Base-by-base conservation (phyloP, 805 yeast species). In the Crinitomyces ghanaensis region DNA sequence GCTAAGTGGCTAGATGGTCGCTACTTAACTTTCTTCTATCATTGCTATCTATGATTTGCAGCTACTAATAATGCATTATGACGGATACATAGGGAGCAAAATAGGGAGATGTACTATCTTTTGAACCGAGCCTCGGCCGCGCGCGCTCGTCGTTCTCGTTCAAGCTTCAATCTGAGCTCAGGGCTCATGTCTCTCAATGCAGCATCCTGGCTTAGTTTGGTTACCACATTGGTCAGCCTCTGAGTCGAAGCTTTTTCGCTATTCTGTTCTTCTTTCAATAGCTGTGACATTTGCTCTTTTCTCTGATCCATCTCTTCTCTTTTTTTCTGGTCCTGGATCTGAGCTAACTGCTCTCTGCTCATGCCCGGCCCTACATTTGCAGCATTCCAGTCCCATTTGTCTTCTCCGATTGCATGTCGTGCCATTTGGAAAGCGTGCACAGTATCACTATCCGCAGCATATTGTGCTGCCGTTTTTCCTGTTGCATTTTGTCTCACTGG, bases 71-170 rank as follows among this genome's bases (percentile, higher is more conserved):
- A n/a, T n/a, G n/a, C n/a, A n/a, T n/a, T n/a, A n/a, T n/a, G n/a
- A n/a, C n/a, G n/a, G n/a, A n/a, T n/a, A n/a, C n/a, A n/a, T n/a
- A n/a, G n/a, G n/a, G n/a, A n/a, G n/a, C n/a, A n/a, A n/a, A n/a
- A n/a, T n/a, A n/a, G n/a, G n/a, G n/a, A n/a, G n/a, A n/a, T n/a
- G n/a, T 31, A n/a, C 19, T 12, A 22, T 38, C 47, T 56, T 35
- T 60, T 65, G 48, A 82, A 46, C 45, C 98, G 66, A 0, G 88
- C 94, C 53, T 91, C 97, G 0, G 94, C 96, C 0, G 98, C 98
- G 35, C 97, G 68, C 1, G 96, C 96, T 35, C 97, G 66, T 49
- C 86, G 86, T 48, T 91, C 98, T 39, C 98, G 71, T 80, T 86
- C 85, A 14, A 91, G 59, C 47, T 76, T 69, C 67, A 68, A 65